A percentile compares a stretch with the other conserved stretches of the same genome.
These are phyloP conservation scores for Rhipidocladum racemiflorum DNA, from an alignment of 176 grass and related monocot species.

Conservation along the genomic window DNA sequence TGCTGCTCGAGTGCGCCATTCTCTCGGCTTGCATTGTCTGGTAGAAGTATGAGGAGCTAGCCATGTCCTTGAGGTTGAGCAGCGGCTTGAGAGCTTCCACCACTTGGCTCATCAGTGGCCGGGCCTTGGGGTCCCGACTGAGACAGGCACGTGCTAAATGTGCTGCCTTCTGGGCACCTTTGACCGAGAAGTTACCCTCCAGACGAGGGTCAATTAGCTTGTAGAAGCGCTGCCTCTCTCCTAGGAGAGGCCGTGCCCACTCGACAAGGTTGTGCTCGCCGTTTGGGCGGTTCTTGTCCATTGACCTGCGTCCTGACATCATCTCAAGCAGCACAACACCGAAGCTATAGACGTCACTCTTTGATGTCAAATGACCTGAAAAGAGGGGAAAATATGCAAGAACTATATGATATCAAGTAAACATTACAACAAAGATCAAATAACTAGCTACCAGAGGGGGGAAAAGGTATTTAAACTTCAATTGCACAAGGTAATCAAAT, in stretches of 20 bases:
- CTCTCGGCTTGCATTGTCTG: conserved; percentile 69
- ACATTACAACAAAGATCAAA: not conserved
- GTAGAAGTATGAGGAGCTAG: conserved; percentile 67
- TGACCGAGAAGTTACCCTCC: conserved; percentile 78
- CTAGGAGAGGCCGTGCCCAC: conserved; percentile 69
- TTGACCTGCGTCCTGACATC: conserved; percentile 80
- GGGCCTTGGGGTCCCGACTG: conserved; percentile 63
- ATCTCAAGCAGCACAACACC: conserved; percentile 81
- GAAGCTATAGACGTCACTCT: conserved; percentile 81
- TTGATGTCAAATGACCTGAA: conserved; percentile 86
- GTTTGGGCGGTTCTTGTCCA: conserved; percentile 80
- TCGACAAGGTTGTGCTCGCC: conserved; percentile 84
- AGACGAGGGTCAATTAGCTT: conserved; percentile 66
- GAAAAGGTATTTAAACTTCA: not conserved
- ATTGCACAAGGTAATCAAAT: conserved; percentile 1
- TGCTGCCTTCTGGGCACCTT: conserved; percentile 71
- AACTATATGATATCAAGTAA: not conserved
- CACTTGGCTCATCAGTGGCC: conserved; percentile 80
- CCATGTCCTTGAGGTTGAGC: conserved; percentile 79
- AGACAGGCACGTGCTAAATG: conserved; percentile 67
- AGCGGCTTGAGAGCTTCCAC: conserved; percentile 65
- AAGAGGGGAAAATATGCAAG: not conserved
- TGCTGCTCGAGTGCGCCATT: conserved; percentile 54
- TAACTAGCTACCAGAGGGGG: not conserved
- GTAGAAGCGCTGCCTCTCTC: conserved; percentile 74